Base-by-base conservation (phyloP, 2,329 filamentous ascomycete species). In the Nigrograna mackinnonii region DNA sequence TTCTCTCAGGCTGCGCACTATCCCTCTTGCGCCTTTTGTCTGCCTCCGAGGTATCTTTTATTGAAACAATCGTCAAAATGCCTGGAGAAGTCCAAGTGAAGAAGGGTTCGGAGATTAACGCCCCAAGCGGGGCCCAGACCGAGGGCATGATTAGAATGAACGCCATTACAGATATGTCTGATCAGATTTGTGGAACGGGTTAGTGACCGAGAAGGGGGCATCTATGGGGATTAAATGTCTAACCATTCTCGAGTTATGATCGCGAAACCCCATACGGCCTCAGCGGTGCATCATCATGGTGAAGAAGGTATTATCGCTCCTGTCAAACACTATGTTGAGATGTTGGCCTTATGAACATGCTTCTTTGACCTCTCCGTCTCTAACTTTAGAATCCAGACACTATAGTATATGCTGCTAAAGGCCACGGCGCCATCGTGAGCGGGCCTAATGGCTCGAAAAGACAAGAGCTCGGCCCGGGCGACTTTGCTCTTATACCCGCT, bases 401-500 rank as follows among this genome's bases (percentile, higher is more conserved):
- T 6, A 84, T 89, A 39, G 77, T 89, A 37, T 87, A 86, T 56
- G 81, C 79, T 9, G 78, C 80, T 9, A 78, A 77, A 2, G 85
- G 86, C 11, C 74, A 74, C 39, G 84, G 85, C 4, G 69, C 77
- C 12, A 73, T 89, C 6, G 74, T 87, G 3, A 83, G 82, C 16
- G 71, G 73, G 17, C 44, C 43, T 4, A 74, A 77, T 31, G 77
- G 81, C 11, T 77, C 76, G 35, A 78, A 78, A 47, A 76, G 78
- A 22, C 76, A 85, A 47, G 70, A 79, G 14, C 72, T 90, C 5
- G 65, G 66, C 1, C 74, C 80, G 0, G 86, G 86, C 0, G 85
- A 89, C 61, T 89, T 87, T 64, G 84, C 84, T 3, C 75, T 87
- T 41, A 78, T 89, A 11, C 86, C 86, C 0, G 79, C 84, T 0